Evolutionary conservation across 2,329 filamentous ascomycete species (phyloP), one percentile per base, ranked within the genome.

Genomic region (Stagonosporopsis rhizophila): DNA sequence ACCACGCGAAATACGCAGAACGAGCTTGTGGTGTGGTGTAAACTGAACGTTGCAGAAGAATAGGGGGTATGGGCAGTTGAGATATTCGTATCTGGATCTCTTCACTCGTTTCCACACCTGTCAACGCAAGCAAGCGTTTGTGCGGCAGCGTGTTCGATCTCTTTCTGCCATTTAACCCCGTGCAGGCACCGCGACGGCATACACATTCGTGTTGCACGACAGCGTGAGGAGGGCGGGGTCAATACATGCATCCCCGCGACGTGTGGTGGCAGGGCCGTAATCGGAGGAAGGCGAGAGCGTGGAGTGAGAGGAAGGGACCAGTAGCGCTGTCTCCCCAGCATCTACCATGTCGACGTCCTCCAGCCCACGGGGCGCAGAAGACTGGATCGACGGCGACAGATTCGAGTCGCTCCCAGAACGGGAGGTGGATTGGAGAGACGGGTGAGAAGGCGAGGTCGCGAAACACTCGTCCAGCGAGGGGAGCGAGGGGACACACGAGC

Each of bases 401-500:
- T 28, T 20, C 19, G n/a, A n/a, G n/a, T 6, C 19, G 19, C 8
- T 28, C 15, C 11, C 20, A 20, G 4, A 27, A 9, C 2, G 27
- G 7, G 35, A 20, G n/a, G 17, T 11, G 6, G 17, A 20, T 2
- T 20, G 35, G 2, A 8, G 30, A 6, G 12, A 32, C 2, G 15
- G n/a, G n/a, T n/a, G n/a, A n/a, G n/a, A 20, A 19, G 46, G 46
- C 3, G 46, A 49, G 19, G 27, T 12, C 6, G 28, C 35, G 28
- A 53, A 53, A 20, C 50, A 53, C 2, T 53, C 50, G 3, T 40
- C 37, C 20, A 53, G 28, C 3, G 35, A 46, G 4, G 42, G 50
- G 20, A 46, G 12, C 6, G 45, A 22, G 27, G 30, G 4, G 17
- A 11, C 12, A 20, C 35, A 19, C 3, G 35, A 38, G 17, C 15